Evolutionary conservation across 2,329 filamentous ascomycete genomes (phyloP).

Genomic region (Venturia nashicola): DNA sequence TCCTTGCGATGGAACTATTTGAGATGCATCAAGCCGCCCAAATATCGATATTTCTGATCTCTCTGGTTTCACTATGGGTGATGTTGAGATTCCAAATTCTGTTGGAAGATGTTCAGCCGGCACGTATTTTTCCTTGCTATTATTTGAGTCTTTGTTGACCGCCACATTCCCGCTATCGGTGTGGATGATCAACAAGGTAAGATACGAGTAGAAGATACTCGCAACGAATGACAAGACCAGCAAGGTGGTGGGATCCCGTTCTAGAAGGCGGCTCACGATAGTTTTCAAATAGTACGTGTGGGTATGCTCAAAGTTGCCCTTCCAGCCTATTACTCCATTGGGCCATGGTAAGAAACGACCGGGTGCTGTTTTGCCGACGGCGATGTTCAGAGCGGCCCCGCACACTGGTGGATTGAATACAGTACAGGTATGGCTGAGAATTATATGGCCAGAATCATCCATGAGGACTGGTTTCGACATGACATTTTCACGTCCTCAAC

Average conservation of each 20-base stretch:
- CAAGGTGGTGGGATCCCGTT: background rate
- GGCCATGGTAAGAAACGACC: background rate
- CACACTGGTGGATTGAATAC: no score
- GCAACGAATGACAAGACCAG: background rate
- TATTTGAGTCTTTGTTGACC: background rate
- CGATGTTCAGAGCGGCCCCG: background rate
- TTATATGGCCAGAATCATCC: no score
- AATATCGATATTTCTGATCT: no score
- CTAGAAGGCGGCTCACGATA: background rate
- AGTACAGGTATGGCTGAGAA: no score
- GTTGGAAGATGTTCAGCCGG: no score
- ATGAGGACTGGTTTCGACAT: background rate
- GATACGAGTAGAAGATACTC: background rate
- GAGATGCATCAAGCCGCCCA: no score
- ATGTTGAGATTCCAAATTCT: no score
- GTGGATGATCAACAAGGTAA: background rate
- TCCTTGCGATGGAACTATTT: no score
- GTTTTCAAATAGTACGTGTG: background rate
- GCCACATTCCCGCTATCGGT: background rate
- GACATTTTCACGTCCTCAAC: background rate
- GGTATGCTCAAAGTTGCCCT: background rate
- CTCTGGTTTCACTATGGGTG: no score
- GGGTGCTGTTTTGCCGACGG: background rate
- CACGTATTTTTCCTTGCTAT: no score
- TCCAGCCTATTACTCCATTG: background rate